phyloP scores from a whole-genome alignment of 805 yeast genomes.

The Clavispora asparagi region DNA sequence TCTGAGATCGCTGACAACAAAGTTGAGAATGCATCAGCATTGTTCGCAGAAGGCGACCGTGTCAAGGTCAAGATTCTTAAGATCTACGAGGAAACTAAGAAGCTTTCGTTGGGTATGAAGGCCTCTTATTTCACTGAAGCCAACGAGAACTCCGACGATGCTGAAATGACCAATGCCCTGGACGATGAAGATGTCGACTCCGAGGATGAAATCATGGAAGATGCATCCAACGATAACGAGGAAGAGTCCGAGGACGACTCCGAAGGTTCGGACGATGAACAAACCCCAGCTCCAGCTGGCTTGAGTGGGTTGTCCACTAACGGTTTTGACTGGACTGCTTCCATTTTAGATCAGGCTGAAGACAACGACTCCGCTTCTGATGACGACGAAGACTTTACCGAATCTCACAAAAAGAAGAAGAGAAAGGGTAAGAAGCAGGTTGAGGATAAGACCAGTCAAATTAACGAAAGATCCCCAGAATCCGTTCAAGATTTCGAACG shows the following conservation, averaged over 20 bases:
- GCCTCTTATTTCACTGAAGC: conserved; percentile 70
- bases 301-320: conserved; percentile 67
- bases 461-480: conserved; percentile 83
- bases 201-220: conserved; percentile 18
- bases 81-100: conserved; percentile 60
- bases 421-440: conserved; percentile 46
- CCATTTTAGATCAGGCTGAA: conserved; percentile 75
- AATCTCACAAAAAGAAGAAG: conserved; percentile 38
- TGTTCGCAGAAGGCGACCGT: conserved; percentile 85
- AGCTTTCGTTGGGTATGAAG: conserved; percentile 86
- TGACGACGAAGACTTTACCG: conserved; percentile 56
- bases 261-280: conserved; percentile 22
- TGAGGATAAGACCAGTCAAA: conserved; percentile 81
- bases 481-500: conserved; percentile 91
- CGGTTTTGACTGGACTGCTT: conserved; percentile 96
- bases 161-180: conserved; percentile 10
- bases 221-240: conserved; percentile 4
- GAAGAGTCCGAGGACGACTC: conserved; percentile 2
- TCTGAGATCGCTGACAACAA: conserved; percentile 74
- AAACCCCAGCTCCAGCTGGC: conserved; percentile 16
- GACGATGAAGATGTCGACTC: conserved; percentile 17
- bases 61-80: conserved; percentile 79
- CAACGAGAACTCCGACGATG: conserved; percentile 28
- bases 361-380: conserved; percentile 48
- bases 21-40: conserved; percentile 50